These are phyloP conservation scores for Noccaea bulbosa DNA, from an alignment of 345 rosid species.

Conservation along the genomic window DNA sequence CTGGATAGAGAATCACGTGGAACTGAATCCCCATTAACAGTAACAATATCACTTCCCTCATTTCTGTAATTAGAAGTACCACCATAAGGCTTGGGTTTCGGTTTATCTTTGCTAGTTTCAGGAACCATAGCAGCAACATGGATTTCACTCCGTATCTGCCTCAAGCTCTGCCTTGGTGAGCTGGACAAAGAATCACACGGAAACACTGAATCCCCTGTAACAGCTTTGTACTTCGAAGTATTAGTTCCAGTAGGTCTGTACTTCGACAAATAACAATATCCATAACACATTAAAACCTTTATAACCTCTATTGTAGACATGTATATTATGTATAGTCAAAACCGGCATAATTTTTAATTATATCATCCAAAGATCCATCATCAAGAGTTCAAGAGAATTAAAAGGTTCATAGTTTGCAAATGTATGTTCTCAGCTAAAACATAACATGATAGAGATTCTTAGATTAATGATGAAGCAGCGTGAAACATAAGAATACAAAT, in stretches of 20 bases:
- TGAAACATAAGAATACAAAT: too few relatives aligned
- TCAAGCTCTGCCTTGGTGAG: conserved; percentile 19
- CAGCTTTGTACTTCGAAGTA: conserved; percentile 18
- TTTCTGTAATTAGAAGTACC: conserved; percentile 27
- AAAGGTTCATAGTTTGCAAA: too few relatives aligned
- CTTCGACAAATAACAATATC: background rate
- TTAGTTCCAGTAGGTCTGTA: conserved; percentile 26
- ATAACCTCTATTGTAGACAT: too few relatives aligned
- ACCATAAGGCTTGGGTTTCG: conserved; percentile 28
- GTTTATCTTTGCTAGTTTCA: conserved; percentile 10
- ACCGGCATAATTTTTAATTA: too few relatives aligned
- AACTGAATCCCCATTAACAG: conserved; percentile 23
- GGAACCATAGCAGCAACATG: conserved; percentile 25
- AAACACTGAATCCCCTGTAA: conserved; percentile 23
- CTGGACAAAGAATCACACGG: conserved; percentile 30
- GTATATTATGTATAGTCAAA: too few relatives aligned
- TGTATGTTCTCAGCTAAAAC: too few relatives aligned
- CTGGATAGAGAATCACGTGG: conserved; percentile 24
- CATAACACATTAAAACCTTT: too few relatives aligned
- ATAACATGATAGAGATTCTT: too few relatives aligned
- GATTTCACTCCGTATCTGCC: conserved; percentile 33
- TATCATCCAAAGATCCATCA: too few relatives aligned
- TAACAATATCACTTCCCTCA: conserved; percentile 16
- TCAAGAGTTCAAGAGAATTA: too few relatives aligned
- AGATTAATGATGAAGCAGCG: too few relatives aligned